A percentile compares a stretch with the other conserved stretches of the same genome.
These are phyloP conservation scores for Taxillus chinensis DNA, from an alignment of 164 flowering plant genomes.

Conservation along the genomic window DNA sequence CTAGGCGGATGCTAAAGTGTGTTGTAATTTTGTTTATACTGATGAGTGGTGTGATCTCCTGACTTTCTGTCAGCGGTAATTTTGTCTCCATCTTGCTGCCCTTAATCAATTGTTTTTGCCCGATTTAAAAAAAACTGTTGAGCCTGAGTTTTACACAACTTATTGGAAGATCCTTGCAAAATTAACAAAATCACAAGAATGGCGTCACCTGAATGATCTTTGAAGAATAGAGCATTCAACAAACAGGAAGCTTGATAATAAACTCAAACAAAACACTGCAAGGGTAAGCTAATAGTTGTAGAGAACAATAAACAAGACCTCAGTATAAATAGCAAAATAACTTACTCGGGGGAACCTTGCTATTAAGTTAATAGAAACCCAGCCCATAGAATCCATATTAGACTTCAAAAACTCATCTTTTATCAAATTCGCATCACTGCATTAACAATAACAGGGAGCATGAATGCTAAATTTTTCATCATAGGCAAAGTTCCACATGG, in stretches of 20 bases:
- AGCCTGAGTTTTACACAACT: too few species aligned
- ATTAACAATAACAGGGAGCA: slow-evolving; percentile 4
- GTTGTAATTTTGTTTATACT: too few species aligned
- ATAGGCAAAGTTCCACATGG: background rate
- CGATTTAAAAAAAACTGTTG: too few species aligned
- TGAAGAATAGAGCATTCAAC: too few species aligned
- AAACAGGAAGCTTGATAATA: background rate
- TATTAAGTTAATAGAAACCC: slow-evolving; percentile 58
- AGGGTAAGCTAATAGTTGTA: background rate
- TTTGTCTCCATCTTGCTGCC: too few species aligned
- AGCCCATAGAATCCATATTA: slow-evolving; percentile 67
- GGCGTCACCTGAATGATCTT: too few species aligned
- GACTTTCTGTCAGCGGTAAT: too few species aligned
- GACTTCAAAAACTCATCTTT: slow-evolving; percentile 49
- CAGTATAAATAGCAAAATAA: slow-evolving; percentile 3
- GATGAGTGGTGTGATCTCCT: too few species aligned
- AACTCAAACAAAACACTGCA: background rate
- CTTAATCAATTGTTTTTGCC: too few species aligned
- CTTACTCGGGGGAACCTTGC: slow-evolving; percentile 63
- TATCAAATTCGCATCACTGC: slow-evolving; percentile 57
- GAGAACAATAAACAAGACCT: background rate
- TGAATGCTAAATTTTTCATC: background rate
- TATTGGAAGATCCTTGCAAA: too few species aligned
- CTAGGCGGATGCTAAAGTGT: too few species aligned
- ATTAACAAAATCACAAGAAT: too few species aligned